Evolutionary conservation across 2,329 filamentous ascomycete species (phyloP), one percentile per base, ranked within the genome.

Genomic region (Verticillium longisporum): DNA sequence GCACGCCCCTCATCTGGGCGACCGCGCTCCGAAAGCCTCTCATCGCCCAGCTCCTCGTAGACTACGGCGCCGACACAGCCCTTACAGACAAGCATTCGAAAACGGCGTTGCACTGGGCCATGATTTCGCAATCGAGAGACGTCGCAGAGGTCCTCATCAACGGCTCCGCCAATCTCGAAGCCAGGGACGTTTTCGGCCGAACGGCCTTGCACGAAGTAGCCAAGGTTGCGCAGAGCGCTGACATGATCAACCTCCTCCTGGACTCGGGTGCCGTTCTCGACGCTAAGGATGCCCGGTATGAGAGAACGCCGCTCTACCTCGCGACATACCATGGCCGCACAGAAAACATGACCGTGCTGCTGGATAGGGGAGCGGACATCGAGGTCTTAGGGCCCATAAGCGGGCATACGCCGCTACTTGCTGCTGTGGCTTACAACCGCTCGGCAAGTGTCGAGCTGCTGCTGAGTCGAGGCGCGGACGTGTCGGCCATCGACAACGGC

Each of bases 101-200:
- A 26, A 58, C 56, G 15, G 37, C 56, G 9, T 38, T 58, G 26
- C 56, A 58, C 38, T 58, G 56, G 56, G 56, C 36, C 38, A 31
- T 21, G 3, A 14, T 33, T 1, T 26, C 56, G 15, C 31, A 58
- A 11, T 15, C 21, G 10, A 3, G 1, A 6, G 56, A 58, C 4
- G 15, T 58, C 7, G 36, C 18, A 10, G 3, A 45, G 6, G 15
- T 34, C 14, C 57, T 58, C 14, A 14, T 58, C 15, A 62, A 65
- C 55, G 63, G 62, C 59, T 50, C 56, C 26, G 64, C 68, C 41
- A 64, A 70, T 57, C 63, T 71, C 4, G 64, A 69, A 26, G 64
- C 59, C 55, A 59, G 60, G 31, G 69, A 70, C 61, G 66, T 70
- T 53, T 66, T 67, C 32, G 69, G 67, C 36, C 67, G 65, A 33